A percentile compares a stretch with the other conserved stretches of the same genome.
phyloP scores from a whole-genome alignment of 2,329 filamentous ascomycete genomes.

The Arachnopeziza araneosa region DNA sequence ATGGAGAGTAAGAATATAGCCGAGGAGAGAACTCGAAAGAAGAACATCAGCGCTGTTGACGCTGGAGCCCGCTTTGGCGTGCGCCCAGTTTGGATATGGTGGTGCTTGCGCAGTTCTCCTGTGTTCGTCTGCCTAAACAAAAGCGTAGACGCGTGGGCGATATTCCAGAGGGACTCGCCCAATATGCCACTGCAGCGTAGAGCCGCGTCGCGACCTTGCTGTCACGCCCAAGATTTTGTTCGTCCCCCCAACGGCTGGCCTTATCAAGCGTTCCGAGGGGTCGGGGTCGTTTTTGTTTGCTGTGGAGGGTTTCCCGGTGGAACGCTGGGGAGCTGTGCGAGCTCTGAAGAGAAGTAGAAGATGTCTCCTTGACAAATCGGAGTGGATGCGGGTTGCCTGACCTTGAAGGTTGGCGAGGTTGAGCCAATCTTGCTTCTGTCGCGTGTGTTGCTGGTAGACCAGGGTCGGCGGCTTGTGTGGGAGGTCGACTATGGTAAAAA shows the following conservation, averaged over 20 bases:
- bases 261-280: constrained; percentile 10
- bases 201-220: not conserved
- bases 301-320: not conserved
- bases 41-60: constrained; percentile 65
- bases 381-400: not conserved
- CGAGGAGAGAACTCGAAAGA: constrained; percentile 74
- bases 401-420: not conserved
- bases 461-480: not conserved
- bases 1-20: constrained; percentile 84
- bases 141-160: constrained; percentile 11
- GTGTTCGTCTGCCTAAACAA: not conserved
- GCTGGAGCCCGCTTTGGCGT: constrained; percentile 42
- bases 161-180: not conserved
- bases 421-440: not conserved
- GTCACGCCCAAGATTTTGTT: not conserved
- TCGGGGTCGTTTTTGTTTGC: not conserved
- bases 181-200: not conserved
- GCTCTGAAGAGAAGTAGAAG: not conserved
- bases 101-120: not conserved
- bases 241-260: not conserved
- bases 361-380: not conserved
- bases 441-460: not conserved
- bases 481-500: not conserved
- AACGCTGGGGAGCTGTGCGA: not conserved
- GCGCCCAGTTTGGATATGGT: constrained; percentile 29